These are phyloP conservation scores for Coelastrella sp. DNA, from an alignment of 139 green algal species.

Conservation along the genomic window DNA sequence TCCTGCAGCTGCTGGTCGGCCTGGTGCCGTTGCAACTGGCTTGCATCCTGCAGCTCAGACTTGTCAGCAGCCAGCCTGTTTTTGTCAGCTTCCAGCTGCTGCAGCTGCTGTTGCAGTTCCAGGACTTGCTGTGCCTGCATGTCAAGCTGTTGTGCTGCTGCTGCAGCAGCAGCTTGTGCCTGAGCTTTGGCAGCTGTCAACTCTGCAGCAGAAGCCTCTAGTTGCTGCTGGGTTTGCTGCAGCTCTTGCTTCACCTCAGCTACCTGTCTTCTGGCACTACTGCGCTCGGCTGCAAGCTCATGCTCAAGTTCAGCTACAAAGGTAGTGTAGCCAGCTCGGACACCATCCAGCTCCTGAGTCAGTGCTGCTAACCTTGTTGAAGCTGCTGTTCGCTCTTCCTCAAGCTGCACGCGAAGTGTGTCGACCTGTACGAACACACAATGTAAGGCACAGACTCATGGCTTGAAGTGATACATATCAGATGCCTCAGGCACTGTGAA, in stretches of 20 bases:
- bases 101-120: not conserved
- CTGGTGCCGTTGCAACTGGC: not conserved
- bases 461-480: too few species aligned
- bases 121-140: not conserved
- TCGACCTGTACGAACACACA: too few species aligned
- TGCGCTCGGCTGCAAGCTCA: not conserved
- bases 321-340: not conserved
- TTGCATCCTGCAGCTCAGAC: not conserved
- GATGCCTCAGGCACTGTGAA: too few species aligned
- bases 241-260: not conserved
- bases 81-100: slow-evolving; percentile 3
- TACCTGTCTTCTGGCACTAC: not conserved
- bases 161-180: not conserved
- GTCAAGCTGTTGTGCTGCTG: not conserved
- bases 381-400: not conserved
- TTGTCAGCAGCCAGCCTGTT: not conserved
- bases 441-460: too few species aligned
- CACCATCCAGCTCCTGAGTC: slow-evolving; percentile 5
- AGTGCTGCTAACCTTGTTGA: not conserved
- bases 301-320: not conserved
- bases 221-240: not conserved
- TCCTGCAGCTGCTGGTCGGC: not conserved
- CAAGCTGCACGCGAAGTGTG: not conserved
- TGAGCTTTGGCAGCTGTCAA: not conserved
- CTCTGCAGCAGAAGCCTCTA: not conserved